Conservation (phyloP, 2,329 filamentous ascomycete species). For the Ophiostoma perfectum region DNA sequence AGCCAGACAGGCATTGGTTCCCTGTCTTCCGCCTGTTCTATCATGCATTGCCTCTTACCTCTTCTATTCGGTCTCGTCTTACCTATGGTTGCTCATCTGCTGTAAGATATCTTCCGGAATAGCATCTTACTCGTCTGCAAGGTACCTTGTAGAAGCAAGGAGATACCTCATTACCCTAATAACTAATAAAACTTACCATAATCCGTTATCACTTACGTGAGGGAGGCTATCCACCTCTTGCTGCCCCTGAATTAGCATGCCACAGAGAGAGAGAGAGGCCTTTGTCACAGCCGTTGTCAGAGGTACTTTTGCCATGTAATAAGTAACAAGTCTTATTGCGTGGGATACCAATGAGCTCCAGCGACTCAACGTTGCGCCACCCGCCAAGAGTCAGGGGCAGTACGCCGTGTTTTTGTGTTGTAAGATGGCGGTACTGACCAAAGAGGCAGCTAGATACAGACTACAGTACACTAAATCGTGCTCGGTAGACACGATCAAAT, state of each 20-base stretch:
- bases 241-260: background rate
- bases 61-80: background rate
- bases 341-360: no score
- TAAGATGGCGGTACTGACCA: background rate
- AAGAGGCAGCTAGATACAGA: conserved; percentile 10
- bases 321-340: background rate
- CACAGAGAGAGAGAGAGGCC: background rate
- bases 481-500: background rate
- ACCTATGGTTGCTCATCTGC: background rate
- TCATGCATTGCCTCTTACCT: background rate
- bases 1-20: background rate
- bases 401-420: background rate
- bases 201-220: background rate
- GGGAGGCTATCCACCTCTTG: background rate
- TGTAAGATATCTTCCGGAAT: no score
- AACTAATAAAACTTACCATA: no score
- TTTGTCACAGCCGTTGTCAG: conserved; percentile 5
- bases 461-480: background rate
- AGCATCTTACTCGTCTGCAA: background rate
- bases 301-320: background rate
- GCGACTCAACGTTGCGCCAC: background rate
- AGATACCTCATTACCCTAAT: background rate
- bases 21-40: background rate
- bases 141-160: conserved; percentile 16
- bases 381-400: conserved; percentile 7